Evolutionary conservation across 352 stramenopile genomes (phyloP).

Genomic region (Globisporangium yorkense): DNA sequence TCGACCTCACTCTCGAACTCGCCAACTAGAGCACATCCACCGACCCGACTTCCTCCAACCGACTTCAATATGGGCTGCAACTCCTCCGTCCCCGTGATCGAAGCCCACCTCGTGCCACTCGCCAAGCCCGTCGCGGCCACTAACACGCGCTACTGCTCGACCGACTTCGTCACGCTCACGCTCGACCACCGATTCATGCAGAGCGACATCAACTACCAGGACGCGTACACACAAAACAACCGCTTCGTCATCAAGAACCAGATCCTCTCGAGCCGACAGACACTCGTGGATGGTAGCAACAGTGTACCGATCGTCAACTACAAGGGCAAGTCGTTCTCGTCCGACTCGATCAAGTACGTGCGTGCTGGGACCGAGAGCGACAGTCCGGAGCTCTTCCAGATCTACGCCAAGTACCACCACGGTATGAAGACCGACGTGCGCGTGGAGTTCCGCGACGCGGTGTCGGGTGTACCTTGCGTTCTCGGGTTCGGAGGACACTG

Average conservation of each 20-base stretch:
- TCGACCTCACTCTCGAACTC: too few species aligned
- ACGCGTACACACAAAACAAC: background rate
- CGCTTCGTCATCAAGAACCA: background rate
- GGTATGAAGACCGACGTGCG: background rate
- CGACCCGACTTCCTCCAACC: too few species aligned
- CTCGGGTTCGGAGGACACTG: slow-evolving; percentile 1
- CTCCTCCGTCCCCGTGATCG: background rate
- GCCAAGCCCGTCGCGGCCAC: background rate
- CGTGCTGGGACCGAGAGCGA: background rate
- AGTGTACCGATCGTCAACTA: background rate
- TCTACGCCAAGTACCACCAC: background rate
- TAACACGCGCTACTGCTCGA: background rate
- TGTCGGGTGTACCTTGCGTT: background rate
- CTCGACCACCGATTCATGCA: background rate
- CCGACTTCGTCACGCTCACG: background rate
- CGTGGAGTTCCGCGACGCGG: too few species aligned
- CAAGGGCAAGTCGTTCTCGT: background rate
- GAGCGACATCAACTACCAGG: background rate
- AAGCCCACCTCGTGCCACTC: background rate
- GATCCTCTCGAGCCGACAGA: background rate
- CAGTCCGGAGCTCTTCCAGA: background rate
- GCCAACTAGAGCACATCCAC: too few species aligned
- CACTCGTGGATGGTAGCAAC: background rate
- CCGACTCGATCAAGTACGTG: background rate
- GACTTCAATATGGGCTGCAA: background rate